A percentile compares a stretch with the other conserved stretches of the same genome.
phyloP scores from a whole-genome alignment of 108 stramenopile species.

The Pseudonitzschia multiseries region DNA sequence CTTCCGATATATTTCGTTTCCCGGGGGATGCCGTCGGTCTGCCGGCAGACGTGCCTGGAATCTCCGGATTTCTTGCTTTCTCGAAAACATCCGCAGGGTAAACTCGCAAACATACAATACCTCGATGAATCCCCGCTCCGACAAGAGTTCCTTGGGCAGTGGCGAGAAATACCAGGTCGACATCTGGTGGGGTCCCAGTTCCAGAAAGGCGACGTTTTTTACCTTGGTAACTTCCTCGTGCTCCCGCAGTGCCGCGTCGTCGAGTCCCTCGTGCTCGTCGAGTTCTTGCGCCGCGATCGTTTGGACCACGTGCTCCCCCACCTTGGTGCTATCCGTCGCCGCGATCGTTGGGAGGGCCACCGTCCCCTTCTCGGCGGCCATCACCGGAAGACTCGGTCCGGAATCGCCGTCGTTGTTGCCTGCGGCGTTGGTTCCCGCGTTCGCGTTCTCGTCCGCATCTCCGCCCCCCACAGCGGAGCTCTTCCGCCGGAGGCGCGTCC shows the following conservation, averaged over 20 bases:
- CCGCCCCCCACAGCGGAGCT: conserved; percentile 16
- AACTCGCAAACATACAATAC: conserved; percentile 97
- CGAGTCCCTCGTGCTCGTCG: conserved; percentile 98
- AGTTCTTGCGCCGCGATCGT: conserved; percentile 87
- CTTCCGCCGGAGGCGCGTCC: conserved; percentile 11
- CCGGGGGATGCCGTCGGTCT: conserved; percentile 80
- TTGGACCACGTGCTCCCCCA: conserved; percentile 69
- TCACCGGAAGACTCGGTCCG: conserved; percentile 15
- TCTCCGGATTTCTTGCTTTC: conserved; percentile 87
- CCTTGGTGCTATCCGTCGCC: conserved; percentile 43
- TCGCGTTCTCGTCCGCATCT: background rate
- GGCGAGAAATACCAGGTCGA: conserved; percentile 99
- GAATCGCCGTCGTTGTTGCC: conserved; percentile 1
- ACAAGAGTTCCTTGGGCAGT: conserved; percentile 92
- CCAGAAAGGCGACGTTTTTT: conserved; percentile 92
- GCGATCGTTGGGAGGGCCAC: conserved; percentile 48
- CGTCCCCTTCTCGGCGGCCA: conserved; percentile 41
- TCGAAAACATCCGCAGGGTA: conserved; percentile 89
- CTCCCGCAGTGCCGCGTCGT: conserved; percentile 92
- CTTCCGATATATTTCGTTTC: conserved; percentile 80
- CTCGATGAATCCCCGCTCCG: conserved; percentile 77
- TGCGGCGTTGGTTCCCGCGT: background rate
- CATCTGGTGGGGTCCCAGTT: conserved; percentile 90
- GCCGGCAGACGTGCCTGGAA: conserved; percentile 70
- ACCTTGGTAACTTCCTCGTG: conserved; percentile 99